Evolutionary conservation across 176 grass and related monocot genomes (phyloP), one percentile per base, ranked within the genome.

Genomic region (Neostapfia colusana): DNA sequence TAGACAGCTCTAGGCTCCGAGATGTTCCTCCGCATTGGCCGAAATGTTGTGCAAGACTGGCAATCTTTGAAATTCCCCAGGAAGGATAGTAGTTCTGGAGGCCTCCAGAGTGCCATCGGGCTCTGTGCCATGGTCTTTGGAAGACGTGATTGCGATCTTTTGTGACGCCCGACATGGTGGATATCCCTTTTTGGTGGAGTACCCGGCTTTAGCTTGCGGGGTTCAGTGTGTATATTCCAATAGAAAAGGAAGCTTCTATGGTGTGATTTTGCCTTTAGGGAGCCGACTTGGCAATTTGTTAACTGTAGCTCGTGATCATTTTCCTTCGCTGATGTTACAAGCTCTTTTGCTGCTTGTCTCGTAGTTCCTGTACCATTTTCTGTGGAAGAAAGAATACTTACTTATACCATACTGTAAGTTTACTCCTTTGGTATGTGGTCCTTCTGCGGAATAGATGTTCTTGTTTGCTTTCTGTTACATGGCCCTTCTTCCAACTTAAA

Each of bases 301-400:
- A 1, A 15, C 62, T 74, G 42, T 20, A 63, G 23, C 13, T 61
- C 23, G 31, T 43, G 35, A 38, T 37, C 57, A 67, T 83, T 78
- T 43, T 73, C 42, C 13, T 54, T 69, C 39, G 68, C 42, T 87
- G 42, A 53, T 73, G 69, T 69, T 83, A 72, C 42, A 51, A 11
- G 50, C 17, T 42, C 18, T 46, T 83, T 78, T 67, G 43, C 49
- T 68, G 44, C 38, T 55, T 79, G 35, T 62, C 62, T 79, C 35
- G 11, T 83, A 69, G 54, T 54, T 61, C n/a, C 69, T 74, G 59
- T 73, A 66, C 42, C 75, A 79, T 79, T 82, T 73, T 23, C 36
- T 31, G 31, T 41, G 59, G n/a, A 28, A 75, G 15, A 78, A 87
- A 72, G 59, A 41, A 13, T 78, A 41, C 67, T 66, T 45, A 54